Conservation (phyloP, 1,139 yeast species). For the Saccharomycopsis hybrid region DNA sequence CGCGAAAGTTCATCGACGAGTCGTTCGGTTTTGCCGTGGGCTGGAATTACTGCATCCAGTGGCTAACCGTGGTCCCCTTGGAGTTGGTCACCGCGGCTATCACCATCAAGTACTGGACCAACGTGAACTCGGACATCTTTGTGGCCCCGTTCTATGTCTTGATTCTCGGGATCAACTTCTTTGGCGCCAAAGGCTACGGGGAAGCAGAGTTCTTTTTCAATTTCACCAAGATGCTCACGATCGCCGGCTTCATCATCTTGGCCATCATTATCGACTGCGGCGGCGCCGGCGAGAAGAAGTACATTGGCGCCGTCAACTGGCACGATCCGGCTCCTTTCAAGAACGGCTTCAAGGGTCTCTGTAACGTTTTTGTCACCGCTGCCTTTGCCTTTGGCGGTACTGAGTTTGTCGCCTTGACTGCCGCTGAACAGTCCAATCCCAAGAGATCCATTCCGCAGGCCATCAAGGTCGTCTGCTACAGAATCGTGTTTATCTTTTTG, state of each 20-base stretch:
- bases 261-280: slow-evolving; percentile 60
- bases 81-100: slow-evolving; percentile 75
- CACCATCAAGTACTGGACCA: slow-evolving; percentile 64
- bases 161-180: slow-evolving; percentile 50
- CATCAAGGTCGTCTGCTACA: slow-evolving; percentile 70
- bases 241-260: slow-evolving; percentile 57
- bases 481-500: slow-evolving; percentile 60
- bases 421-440: slow-evolving; percentile 85
- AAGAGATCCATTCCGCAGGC: slow-evolving; percentile 66
- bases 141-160: slow-evolving; percentile 57
- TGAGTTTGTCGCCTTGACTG: slow-evolving; percentile 79
- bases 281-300: slow-evolving; percentile 60
- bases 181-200: slow-evolving; percentile 71
- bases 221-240: slow-evolving; percentile 52
- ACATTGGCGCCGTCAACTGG: slow-evolving; percentile 61
- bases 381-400: slow-evolving; percentile 86
- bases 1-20: slow-evolving; percentile 54
- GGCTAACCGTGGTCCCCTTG: slow-evolving; percentile 70
- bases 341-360: slow-evolving; percentile 65
- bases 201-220: slow-evolving; percentile 66
- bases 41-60: slow-evolving; percentile 76
- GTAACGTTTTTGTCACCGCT: slow-evolving; percentile 75
- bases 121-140: slow-evolving; percentile 62
- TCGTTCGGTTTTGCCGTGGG: slow-evolving; percentile 78
- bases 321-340: slow-evolving; percentile 59